Evolutionary conservation across 805 yeast genomes (phyloP).

Genomic region (Yarrowia divulgata): DNA sequence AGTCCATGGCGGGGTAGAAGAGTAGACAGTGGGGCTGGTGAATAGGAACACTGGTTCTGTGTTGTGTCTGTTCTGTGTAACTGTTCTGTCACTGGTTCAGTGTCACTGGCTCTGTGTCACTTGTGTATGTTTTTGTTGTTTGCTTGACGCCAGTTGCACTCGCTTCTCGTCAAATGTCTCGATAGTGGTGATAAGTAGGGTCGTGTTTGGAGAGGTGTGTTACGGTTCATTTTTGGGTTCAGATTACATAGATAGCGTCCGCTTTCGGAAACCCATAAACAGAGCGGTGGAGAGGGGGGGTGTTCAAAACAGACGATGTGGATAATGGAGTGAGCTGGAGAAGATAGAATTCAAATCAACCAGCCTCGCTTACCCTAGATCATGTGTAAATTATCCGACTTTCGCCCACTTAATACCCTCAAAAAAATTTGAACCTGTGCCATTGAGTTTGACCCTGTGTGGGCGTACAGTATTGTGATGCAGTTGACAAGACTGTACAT

Average conservation of each 20-base stretch:
- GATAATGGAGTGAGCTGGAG: background rate
- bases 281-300: background rate
- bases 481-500: too few species aligned
- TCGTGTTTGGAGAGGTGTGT: slow-evolving; percentile 4
- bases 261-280: slow-evolving; percentile 27
- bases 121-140: too few species aligned
- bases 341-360: background rate
- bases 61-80: background rate
- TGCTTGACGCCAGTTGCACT: too few species aligned
- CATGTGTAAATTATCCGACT: background rate
- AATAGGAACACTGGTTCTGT: background rate
- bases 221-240: background rate
- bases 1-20: slow-evolving; percentile 29
- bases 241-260: slow-evolving; percentile 35
- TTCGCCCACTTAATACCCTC: background rate
- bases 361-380: background rate
- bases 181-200: background rate
- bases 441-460: slow-evolving; percentile 6
- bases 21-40: background rate
- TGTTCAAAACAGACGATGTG: too few species aligned
- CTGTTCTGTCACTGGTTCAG: too few species aligned
- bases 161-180: too few species aligned
- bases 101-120: too few species aligned
- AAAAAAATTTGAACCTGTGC: too few species aligned
- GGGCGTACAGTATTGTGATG: background rate